These are phyloP conservation scores for Acanthamoeba triangularis DNA, from an alignment of 208 protist genomes.

Conservation along the genomic window DNA sequence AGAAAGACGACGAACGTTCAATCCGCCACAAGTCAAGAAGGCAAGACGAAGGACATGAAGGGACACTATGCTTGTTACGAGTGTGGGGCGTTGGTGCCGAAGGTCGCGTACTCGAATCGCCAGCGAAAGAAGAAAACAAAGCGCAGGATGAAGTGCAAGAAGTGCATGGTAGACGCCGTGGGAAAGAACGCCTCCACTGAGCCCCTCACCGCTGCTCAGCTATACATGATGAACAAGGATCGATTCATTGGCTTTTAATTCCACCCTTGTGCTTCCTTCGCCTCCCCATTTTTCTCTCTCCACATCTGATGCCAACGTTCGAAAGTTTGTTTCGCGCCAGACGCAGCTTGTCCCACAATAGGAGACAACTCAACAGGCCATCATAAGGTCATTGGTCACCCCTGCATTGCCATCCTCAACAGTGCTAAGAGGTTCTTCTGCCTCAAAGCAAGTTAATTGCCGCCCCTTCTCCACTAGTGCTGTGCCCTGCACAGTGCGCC, in stretches of 20 bases:
- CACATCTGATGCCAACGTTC: background rate
- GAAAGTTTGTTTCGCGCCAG: too few species aligned
- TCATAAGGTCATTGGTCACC: too few species aligned
- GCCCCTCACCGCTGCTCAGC: background rate
- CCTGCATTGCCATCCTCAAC: too few species aligned
- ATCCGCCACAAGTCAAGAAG: background rate
- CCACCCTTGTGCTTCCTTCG: background rate
- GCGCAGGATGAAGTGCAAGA: conserved; percentile 4
- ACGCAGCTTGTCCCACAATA: too few species aligned
- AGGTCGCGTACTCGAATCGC: background rate
- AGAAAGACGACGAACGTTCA: background rate
- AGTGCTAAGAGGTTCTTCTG: too few species aligned
- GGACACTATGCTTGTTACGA: conserved; percentile 9
- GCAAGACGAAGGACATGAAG: background rate
- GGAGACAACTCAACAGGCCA: too few species aligned
- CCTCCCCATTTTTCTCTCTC: background rate
- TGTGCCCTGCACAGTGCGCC: background rate
- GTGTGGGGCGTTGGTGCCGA: background rate
- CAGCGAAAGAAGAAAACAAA: conserved; percentile 51
- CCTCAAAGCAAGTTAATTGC: background rate
- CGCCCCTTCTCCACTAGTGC: background rate
- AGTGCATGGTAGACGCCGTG: conserved; percentile 29
- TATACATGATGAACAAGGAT: conserved; percentile 44
- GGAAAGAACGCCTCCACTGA: background rate
- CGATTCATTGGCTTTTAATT: conserved; percentile 1